Conservation (phyloP, 2,329 filamentous ascomycete genomes). For the Ophiostoma australiae region DNA sequence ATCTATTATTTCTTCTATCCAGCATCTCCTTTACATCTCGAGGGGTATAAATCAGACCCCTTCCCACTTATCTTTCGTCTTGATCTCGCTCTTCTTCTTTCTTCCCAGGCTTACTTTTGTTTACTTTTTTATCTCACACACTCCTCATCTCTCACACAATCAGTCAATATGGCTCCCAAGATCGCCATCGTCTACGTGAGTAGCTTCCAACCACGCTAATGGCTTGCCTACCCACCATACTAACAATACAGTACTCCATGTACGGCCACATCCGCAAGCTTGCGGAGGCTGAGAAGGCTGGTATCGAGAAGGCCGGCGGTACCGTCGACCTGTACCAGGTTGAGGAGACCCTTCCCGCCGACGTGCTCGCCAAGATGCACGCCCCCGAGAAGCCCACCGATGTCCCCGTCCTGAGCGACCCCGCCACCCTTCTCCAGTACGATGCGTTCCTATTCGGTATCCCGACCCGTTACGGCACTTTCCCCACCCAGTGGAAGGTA, state of each 20-base stretch:
- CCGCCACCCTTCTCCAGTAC: slow-evolving; percentile 62
- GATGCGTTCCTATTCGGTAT: slow-evolving; percentile 91
- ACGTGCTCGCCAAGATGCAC: slow-evolving; percentile 86
- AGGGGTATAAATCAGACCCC: slow-evolving; percentile 17
- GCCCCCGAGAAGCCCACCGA: slow-evolving; percentile 69
- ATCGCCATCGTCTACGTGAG: slow-evolving; percentile 85
- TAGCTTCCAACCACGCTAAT: slow-evolving; percentile 29
- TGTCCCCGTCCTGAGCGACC: slow-evolving; percentile 58
- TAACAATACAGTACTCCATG: slow-evolving; percentile 70
- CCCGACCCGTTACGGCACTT: slow-evolving; percentile 94
- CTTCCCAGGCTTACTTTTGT: slow-evolving; percentile 3
- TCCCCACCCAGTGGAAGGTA: slow-evolving; percentile 89
- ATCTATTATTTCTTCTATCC: neutral
- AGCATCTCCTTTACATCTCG: neutral
- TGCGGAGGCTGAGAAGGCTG: slow-evolving; percentile 84
- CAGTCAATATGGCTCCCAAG: slow-evolving; percentile 66
- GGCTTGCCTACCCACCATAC: neutral
- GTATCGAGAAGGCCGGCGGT: slow-evolving; percentile 83
- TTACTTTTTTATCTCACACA: slow-evolving; percentile 2
- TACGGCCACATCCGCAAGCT: slow-evolving; percentile 84
- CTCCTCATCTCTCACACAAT: slow-evolving; percentile 11
- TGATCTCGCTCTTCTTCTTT: neutral
- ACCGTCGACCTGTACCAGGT: slow-evolving; percentile 80
- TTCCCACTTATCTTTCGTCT: slow-evolving; percentile 14
- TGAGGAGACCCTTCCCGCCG: slow-evolving; percentile 76